Base-by-base conservation (phyloP, 495 filamentous ascomycete species). In the Penicillium waksmanii region DNA sequence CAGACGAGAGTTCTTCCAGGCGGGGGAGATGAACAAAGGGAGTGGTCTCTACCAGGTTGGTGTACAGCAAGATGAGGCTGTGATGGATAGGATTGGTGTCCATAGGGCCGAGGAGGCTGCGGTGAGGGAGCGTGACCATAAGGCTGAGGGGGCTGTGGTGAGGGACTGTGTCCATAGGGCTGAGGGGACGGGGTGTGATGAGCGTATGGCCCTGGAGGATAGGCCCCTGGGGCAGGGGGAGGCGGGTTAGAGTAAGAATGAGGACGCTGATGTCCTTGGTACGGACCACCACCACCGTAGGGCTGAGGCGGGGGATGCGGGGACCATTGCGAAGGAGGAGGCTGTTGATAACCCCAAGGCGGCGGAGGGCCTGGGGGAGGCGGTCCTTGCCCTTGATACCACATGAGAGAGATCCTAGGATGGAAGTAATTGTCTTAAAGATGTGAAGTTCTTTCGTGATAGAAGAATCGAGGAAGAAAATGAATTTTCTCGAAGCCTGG, bases 271-370 rank as follows among this genome's bases (percentile, higher is more conserved):
- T 50, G 13, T 15, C 40, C 40, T n/a, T 43, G 21, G 44, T 47
- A 47, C 0, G 44, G 44, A 15, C 27, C 27, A 31, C 27, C 23
- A 10, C 13, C 11, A 15, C 35, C 36, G 36, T 38, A 38, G 36
- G 64, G 66, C 47, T 60, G 60, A 59, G 67, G 67, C 51, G 67
- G 66, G 64, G 67, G 58, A 55, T 63, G 54, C n/a, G 61, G 51
- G 56, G 57, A 44, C 58, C 66, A 57, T 55, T 60, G 56, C 52
- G 63, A 46, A 53, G 55, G 56, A 34, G 63, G 63, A 33, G 48
- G 47, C 9, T 48, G 55, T 46, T 66, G 64, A 72, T 70, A 67
- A 19, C 69, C 65, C 68, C 58, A 64, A 18, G 65, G 63, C 43
- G 65, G 58, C 55, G 66, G 60, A 54, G 60, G 61, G 17, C 62